Base-by-base conservation (phyloP, 2,329 filamentous ascomycete species). In the Penicillium concentricum region DNA sequence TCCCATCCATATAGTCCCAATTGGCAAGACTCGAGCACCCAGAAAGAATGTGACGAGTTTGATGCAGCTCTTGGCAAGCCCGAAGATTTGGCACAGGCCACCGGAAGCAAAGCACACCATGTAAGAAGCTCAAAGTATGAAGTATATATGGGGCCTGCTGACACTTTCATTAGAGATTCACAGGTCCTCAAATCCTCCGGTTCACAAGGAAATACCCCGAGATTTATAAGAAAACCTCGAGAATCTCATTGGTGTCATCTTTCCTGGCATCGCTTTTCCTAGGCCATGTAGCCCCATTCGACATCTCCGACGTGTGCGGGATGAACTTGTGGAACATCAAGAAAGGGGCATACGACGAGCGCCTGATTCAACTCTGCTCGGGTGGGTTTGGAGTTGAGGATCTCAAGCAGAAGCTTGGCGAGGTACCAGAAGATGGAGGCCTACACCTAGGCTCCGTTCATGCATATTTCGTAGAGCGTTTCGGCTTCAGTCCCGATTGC, bases 1-100 rank as follows among this genome's bases (percentile, higher is more conserved):
- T 89, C 92, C 16, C 89, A 95, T 73, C 87, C 89, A 5, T 92
- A 87, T 77, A 92, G 91, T 63, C 94, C 94, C 8, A 99, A 97
- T 74, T 99, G 94, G 94, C 94, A 97, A 77, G 94, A 99, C 74
- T 89, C 92, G 60, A 96, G 92, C 76, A 97, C 94, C 2, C 92
- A 97, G 78, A 82, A 82, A 63, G 90, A 99, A 77, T 97, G 92
- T 71, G 92, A 97, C 72, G 82, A 84, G 61, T 97, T 97, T 70
- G 92, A 97, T 73, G 82, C 79, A 5, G 79, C 81, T 51, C 77
- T 97, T 8, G 90, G 89, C 0, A 80, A 80, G 7, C 79, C 84
- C 2, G 82, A 88, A 67, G 81, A 82, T 60, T 77, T 99, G 65
- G 94, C 94, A 0, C 76, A 88, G 51, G 85, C 84, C 20, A 97